Evolutionary conservation across 768 basidiomycete genomes (phyloP).

Genomic region (Daedaleopsis sinensis): DNA sequence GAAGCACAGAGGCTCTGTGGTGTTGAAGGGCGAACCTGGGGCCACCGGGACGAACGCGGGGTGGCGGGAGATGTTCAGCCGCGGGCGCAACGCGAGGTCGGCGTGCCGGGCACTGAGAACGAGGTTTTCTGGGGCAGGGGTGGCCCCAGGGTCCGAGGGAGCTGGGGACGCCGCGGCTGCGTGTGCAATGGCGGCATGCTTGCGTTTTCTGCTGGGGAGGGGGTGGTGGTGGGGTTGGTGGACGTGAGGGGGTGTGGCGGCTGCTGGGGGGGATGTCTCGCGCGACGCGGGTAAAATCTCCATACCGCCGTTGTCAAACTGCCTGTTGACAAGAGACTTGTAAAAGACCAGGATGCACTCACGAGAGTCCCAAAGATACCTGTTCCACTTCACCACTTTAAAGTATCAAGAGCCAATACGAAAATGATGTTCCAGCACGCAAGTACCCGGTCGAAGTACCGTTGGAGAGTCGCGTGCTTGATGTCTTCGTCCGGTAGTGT

Average conservation of each 20-base stretch:
- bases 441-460: no score
- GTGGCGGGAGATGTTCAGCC: constrained; percentile 73
- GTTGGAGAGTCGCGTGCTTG: no score
- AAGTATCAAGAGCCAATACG: no score
- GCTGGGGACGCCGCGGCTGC: constrained; percentile 36
- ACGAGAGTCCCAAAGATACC: background rate
- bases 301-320: constrained; percentile 24
- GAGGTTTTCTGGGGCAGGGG: constrained; percentile 44
- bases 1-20: constrained; percentile 70
- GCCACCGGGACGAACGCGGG: constrained; percentile 66
- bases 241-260: constrained; percentile 31
- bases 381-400: background rate
- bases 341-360: constrained; percentile 1
- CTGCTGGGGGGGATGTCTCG: constrained; percentile 37
- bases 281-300: constrained; percentile 29
- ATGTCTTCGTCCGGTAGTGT: no score
- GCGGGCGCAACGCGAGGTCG: constrained; percentile 70
- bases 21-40: constrained; percentile 58
- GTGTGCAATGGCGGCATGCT: constrained; percentile 45
- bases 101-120: constrained; percentile 62
- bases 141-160: constrained; percentile 36
- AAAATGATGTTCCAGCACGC: no score
- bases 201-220: constrained; percentile 48
- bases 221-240: constrained; percentile 13
- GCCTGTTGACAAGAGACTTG: constrained; percentile 6